Evolutionary conservation across 2,329 filamentous ascomycete genomes (phyloP).

Genomic region (Sphaerulina populicola): DNA sequence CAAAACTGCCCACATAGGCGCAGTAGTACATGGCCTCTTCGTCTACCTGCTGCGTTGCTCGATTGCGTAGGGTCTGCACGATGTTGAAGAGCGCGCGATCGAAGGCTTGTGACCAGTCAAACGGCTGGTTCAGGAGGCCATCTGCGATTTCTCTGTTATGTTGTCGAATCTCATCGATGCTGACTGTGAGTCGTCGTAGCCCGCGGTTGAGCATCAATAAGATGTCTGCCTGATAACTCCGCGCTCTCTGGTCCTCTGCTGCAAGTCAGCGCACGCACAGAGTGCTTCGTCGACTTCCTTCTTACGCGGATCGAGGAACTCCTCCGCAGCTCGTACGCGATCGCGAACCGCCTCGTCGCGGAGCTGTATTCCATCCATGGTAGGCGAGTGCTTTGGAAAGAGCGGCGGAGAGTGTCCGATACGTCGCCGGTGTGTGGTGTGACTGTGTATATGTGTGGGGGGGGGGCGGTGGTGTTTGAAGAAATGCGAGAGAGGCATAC

Average conservation of each 20-base stretch:
- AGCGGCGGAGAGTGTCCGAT: not conserved
- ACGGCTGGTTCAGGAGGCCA: slow-evolving; percentile 71
- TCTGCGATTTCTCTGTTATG: slow-evolving; percentile 77
- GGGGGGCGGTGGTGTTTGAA: not conserved
- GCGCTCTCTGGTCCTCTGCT: slow-evolving; percentile 49
- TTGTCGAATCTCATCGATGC: slow-evolving; percentile 79
- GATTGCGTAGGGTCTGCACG: slow-evolving; percentile 67
- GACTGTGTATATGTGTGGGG: not conserved
- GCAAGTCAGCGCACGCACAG: slow-evolving; percentile 8
- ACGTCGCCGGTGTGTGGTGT: not conserved
- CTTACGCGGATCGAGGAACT: slow-evolving; percentile 90
- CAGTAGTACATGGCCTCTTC: slow-evolving; percentile 85
- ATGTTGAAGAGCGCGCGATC: slow-evolving; percentile 84
- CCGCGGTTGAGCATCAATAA: slow-evolving; percentile 62
- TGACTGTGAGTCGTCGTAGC: slow-evolving; percentile 50
- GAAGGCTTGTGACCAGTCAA: slow-evolving; percentile 82
- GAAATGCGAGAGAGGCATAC: not conserved
- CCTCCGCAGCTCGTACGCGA: slow-evolving; percentile 76
- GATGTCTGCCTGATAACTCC: slow-evolving; percentile 85
- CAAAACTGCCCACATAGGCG: slow-evolving; percentile 93
- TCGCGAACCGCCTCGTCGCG: slow-evolving; percentile 77
- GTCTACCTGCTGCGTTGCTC: slow-evolving; percentile 64
- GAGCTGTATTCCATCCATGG: slow-evolving; percentile 66
- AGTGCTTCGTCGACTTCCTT: slow-evolving; percentile 10
- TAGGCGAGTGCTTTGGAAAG: not conserved